Conservation (phyloP, 2,329 filamentous ascomycete species). For the Pseudohalonectria lignicola region DNA sequence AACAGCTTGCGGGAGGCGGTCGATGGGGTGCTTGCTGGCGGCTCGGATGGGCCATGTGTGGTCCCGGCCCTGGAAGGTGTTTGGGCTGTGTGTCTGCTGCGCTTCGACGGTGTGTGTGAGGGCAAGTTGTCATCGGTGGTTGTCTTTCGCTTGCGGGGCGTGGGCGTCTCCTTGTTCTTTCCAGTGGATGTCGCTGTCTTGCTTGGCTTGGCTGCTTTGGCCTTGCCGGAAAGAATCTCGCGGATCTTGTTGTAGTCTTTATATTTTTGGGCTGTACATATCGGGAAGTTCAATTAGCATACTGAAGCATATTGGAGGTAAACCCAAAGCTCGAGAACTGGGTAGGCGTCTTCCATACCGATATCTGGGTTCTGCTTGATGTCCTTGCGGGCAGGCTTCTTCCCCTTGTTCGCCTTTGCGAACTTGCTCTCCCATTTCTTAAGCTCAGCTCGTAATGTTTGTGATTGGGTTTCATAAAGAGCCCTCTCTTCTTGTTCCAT, state of each 20-base stretch:
- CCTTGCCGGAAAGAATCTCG: conserved; percentile 45
- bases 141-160: conserved; percentile 27
- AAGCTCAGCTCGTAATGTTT: conserved; percentile 53
- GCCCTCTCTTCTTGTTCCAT: conserved; percentile 37
- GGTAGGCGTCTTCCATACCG: conserved; percentile 49
- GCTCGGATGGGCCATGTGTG: conserved; percentile 12
- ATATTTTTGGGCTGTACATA: conserved; percentile 57
- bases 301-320: too few species aligned
- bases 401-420: conserved; percentile 47
- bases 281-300: too few species aligned
- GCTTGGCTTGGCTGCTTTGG: background rate
- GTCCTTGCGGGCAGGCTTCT: conserved; percentile 61
- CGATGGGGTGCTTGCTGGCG: conserved; percentile 41
- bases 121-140: conserved; percentile 10
- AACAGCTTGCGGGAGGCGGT: conserved; percentile 44
- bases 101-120: conserved; percentile 38
- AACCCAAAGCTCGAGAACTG: too few species aligned
- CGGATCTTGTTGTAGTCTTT: conserved; percentile 62
- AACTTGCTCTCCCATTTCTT: conserved; percentile 68
- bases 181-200: background rate
- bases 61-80: conserved; percentile 31
- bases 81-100: conserved; percentile 28
- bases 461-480: conserved; percentile 37
- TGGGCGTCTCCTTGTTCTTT: conserved; percentile 20
- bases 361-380: conserved; percentile 65